phyloP scores from a whole-genome alignment of 768 basidiomycete species.

The button mushroom (Agaricus bisporus) region DNA sequence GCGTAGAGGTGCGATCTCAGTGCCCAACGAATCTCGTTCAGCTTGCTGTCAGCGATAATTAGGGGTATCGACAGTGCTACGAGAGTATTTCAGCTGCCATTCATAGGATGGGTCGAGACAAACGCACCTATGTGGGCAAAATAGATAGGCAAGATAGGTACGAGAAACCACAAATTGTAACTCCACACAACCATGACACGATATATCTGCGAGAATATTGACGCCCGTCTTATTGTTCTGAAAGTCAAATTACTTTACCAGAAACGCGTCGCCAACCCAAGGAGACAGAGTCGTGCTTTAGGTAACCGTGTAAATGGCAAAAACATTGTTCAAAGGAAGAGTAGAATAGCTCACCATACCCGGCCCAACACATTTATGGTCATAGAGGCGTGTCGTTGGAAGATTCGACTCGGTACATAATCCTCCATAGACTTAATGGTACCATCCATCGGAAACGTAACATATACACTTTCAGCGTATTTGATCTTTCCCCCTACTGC shows the following conservation, averaged over 20 bases:
- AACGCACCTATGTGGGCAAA: conserved; percentile 27
- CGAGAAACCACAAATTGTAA: conserved; percentile 21
- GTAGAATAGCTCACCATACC: conserved; percentile 21
- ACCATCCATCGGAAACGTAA: conserved; percentile 14
- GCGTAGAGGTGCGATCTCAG: conserved; percentile 14
- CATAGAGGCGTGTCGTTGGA: conserved; percentile 14
- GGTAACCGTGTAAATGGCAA: not conserved
- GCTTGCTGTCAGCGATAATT: conserved; percentile 20
- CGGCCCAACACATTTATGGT: conserved; percentile 24
- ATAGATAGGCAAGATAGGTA: conserved; percentile 23
- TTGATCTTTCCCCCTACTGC: conserved; percentile 25
- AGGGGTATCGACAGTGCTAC: conserved; percentile 29
- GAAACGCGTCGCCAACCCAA: conserved; percentile 31
- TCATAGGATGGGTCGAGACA: not conserved
- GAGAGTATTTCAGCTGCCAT: not conserved
- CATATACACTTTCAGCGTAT: conserved; percentile 25
- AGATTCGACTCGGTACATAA: conserved; percentile 15
- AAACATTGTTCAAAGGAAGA: not conserved
- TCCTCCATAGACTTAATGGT: not conserved
- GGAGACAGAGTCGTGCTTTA: conserved; percentile 24
- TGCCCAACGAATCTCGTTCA: conserved; percentile 12
- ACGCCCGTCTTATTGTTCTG: not conserved
- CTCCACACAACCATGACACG: conserved; percentile 31
- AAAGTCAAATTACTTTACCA: conserved; percentile 17
- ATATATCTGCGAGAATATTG: conserved; percentile 20